Conservation (phyloP, 1,139 yeast species). For the Arxiozyma slooffiae region DNA sequence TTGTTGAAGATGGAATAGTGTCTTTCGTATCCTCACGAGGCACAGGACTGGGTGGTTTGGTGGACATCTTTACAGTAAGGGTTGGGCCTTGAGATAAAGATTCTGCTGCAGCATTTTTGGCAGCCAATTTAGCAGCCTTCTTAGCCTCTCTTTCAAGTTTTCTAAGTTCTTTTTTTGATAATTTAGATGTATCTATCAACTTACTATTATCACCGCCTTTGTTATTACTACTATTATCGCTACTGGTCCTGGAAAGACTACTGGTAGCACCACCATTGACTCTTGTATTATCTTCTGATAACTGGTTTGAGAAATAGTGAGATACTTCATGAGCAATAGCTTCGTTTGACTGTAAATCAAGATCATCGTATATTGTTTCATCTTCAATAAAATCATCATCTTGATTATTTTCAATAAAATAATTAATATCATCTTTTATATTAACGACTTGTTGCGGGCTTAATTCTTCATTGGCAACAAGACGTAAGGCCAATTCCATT, state of each 20-base stretch:
- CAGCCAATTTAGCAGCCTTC: slow-evolving; percentile 27
- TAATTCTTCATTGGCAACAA: slow-evolving; percentile 55
- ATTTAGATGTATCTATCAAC: slow-evolving; percentile 17
- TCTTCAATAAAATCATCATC: slow-evolving; percentile 67
- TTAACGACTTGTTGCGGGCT: slow-evolving; percentile 51
- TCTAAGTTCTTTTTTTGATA: slow-evolving; percentile 30
- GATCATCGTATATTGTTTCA: slow-evolving; percentile 63
- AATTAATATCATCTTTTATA: slow-evolving; percentile 61
- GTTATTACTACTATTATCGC: slow-evolving; percentile 5
- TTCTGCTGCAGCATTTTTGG: slow-evolving; percentile 26
- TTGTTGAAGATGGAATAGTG: neutral
- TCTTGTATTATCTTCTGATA: slow-evolving; percentile 19
- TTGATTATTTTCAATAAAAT: slow-evolving; percentile 62
- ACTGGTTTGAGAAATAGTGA: slow-evolving; percentile 32
- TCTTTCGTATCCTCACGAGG: neutral
- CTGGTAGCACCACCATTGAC: neutral
- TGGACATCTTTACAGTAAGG: slow-evolving; percentile 11
- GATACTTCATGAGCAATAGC: slow-evolving; percentile 40
- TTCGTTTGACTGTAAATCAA: slow-evolving; percentile 52
- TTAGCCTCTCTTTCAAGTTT: slow-evolving; percentile 30
- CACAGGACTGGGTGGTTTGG: slow-evolving; percentile 8
- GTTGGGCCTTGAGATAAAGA: slow-evolving; percentile 16
- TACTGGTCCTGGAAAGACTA: too few species aligned
- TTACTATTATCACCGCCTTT: neutral
- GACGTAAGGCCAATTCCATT: slow-evolving; percentile 52